Evolutionary conservation across 106 monocot species (phyloP), one percentile per base, ranked within the genome.

Genomic region (Platanthera zijinensis): DNA sequence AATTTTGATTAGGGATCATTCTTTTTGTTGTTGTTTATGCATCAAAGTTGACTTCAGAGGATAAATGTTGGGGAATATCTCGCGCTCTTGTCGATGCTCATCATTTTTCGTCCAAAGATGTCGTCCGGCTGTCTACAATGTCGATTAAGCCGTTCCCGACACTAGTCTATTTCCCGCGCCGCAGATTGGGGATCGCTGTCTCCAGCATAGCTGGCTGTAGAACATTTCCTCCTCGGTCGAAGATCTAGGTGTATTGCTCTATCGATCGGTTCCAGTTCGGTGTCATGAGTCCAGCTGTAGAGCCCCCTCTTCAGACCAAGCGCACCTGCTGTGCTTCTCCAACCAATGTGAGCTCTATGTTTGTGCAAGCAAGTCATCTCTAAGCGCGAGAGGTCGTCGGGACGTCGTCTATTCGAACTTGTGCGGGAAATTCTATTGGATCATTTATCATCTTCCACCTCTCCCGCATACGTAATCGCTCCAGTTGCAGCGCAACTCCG

Each of bases 291-390:
- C 69, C 75, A 0, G 1, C 51, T 28, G 72, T 62, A 68, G 88
- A 88, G 86, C 84, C 78, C 82, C 79, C 39, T 1, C 91, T 88
- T 91, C 91, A 76, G 88, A 61, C 86, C 91, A 88, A 88, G 88
- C 47, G 21, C 74, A 61, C 8, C 57, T 56, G 56, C 78, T 66
- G 21, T 83, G 85, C 69, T 69, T 77, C 76, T 81, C 83, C 8
- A 73, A 79, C 21, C 78, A 79, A 3, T 86, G 89, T 83, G 89
- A 89, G 78, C 82, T 86, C 75, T 86, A 83, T 70, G 68, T 76
- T 12, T 72, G 75, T 30, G 89, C 86, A 72, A 56, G 77, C 57
- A 45, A 10, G 7, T 51, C 8, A 5, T 62, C 46, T 51, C 25
- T 19, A 11, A 7, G 18, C 39, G 39, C 39, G 39, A 3, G 39